phyloP scores from a whole-genome alignment of 345 rosid genomes.

The Theobroma cacao region DNA sequence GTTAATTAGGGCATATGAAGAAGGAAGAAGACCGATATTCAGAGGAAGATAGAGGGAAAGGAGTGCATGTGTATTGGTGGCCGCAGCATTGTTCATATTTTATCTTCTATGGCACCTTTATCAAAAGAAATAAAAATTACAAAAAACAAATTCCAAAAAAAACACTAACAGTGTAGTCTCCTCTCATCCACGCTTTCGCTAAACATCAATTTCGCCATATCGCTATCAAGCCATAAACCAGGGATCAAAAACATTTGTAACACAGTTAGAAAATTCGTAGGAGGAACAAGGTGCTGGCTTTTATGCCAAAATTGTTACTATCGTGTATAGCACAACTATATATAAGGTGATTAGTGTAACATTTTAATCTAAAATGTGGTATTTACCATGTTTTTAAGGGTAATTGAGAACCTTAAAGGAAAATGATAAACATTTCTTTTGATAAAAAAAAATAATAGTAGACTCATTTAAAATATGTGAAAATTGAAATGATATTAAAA shows the following conservation, averaged over 20 bases:
- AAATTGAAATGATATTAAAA: not conserved
- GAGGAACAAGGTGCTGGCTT: no score
- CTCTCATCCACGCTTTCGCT: not conserved
- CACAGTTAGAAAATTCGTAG: no score
- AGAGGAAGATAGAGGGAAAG: not conserved
- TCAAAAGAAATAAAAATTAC: not conserved
- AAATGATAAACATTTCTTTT: no score
- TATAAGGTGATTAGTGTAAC: no score
- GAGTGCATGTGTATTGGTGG: constrained; percentile 16
- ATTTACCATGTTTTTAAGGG: not conserved
- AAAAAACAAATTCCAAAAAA: not conserved
- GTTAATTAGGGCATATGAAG: constrained; percentile 2
- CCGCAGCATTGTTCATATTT: constrained; percentile 23
- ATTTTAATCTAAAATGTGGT: not conserved
- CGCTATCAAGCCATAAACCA: no score
- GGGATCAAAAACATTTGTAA: no score
- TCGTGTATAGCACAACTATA: no score
- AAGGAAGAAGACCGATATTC: not conserved
- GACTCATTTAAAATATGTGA: not conserved
- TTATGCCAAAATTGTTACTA: no score
- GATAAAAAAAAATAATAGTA: not conserved
- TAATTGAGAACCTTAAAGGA: not conserved
- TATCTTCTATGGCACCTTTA: constrained; percentile 17
- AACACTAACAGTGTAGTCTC: not conserved
- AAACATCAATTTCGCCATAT: not conserved